A percentile compares a stretch with the other conserved stretches of the same genome.
Conservation (phyloP, 108 stramenopile genomes). For the Fragilariopsis cylindrus region DNA sequence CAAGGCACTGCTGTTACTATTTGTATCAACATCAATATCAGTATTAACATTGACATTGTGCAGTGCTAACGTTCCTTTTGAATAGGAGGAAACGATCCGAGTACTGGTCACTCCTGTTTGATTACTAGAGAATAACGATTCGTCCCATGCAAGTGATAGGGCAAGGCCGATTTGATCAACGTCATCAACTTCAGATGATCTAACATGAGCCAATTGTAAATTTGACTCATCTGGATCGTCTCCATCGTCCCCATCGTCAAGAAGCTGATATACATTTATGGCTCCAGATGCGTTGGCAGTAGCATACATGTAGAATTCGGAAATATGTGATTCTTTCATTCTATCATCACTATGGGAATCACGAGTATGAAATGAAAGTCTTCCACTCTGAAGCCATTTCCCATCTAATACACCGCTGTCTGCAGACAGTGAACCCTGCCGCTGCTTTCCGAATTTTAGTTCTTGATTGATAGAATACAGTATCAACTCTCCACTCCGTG, state of each 20-base stretch:
- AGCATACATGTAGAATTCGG: constrained; percentile 30
- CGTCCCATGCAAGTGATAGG: constrained; percentile 37
- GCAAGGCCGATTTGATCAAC: constrained; percentile 45
- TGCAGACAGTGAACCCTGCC: constrained; percentile 28
- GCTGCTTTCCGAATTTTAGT: neutral
- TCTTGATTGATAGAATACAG: no score
- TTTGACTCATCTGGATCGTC: neutral
- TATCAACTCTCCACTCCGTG: neutral
- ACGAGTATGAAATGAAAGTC: no score
- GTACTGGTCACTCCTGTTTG: neutral
- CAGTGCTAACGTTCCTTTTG: constrained; percentile 64
- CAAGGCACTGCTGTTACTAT: constrained; percentile 20
- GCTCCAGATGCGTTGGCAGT: constrained; percentile 58
- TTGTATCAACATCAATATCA: neutral
- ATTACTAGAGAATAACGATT: neutral
- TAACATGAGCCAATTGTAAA: neutral
- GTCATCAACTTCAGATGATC: constrained; percentile 11
- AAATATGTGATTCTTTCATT: neutral
- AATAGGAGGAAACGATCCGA: constrained; percentile 78
- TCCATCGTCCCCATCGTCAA: constrained; percentile 34
- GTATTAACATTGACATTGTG: constrained; percentile 31
- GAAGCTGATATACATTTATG: constrained; percentile 34
- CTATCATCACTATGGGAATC: neutral
- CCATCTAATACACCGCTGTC: constrained; percentile 74
- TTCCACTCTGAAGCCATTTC: constrained; percentile 53